phyloP scores from a whole-genome alignment of 2,329 filamentous ascomycete genomes.

The Geoglossum cookeanum region DNA sequence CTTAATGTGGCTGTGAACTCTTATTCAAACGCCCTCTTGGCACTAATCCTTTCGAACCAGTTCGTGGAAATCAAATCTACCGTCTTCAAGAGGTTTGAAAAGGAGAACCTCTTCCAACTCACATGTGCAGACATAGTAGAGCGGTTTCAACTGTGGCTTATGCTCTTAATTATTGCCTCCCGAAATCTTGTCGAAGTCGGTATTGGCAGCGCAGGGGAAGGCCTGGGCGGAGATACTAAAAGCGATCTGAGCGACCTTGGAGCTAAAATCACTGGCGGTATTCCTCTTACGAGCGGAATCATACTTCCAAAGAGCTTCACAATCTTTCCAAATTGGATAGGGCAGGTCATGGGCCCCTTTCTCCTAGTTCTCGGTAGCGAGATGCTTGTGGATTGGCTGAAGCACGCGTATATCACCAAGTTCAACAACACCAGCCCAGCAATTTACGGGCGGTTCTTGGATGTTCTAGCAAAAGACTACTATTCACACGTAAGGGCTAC shows the following conservation, averaged over 20 bases:
- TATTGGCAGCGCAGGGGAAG: slow-evolving; percentile 40
- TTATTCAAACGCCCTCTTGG: slow-evolving; percentile 88
- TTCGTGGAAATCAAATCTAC: slow-evolving; percentile 98
- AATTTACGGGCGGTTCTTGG: slow-evolving; percentile 76
- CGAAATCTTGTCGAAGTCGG: slow-evolving; percentile 94
- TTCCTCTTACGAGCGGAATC: not conserved
- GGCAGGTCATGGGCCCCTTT: slow-evolving; percentile 82
- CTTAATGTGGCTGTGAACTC: slow-evolving; percentile 97
- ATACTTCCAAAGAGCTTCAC: slow-evolving; percentile 85
- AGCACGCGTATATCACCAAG: slow-evolving; percentile 94
- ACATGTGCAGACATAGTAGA: slow-evolving; percentile 95
- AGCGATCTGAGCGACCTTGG: slow-evolving; percentile 14
- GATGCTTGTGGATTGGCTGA: slow-evolving; percentile 91
- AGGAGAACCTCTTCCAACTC: slow-evolving; percentile 90
- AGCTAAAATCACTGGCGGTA: slow-evolving; percentile 24
- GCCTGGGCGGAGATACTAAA: not conserved
- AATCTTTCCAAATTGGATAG: slow-evolving; percentile 67
- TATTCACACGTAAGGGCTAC: slow-evolving; percentile 57
- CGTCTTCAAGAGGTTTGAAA: slow-evolving; percentile 97
- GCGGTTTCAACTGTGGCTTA: slow-evolving; percentile 92
- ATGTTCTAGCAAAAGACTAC: slow-evolving; percentile 92
- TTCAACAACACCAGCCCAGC: slow-evolving; percentile 93
- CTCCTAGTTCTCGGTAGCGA: slow-evolving; percentile 87
- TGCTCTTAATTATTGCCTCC: slow-evolving; percentile 88
- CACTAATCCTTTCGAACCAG: slow-evolving; percentile 85